A percentile compares a stretch with the other conserved stretches of the same genome.
Conservation (phyloP, 2,329 filamentous ascomycete genomes). For the Fusarium concolor region DNA sequence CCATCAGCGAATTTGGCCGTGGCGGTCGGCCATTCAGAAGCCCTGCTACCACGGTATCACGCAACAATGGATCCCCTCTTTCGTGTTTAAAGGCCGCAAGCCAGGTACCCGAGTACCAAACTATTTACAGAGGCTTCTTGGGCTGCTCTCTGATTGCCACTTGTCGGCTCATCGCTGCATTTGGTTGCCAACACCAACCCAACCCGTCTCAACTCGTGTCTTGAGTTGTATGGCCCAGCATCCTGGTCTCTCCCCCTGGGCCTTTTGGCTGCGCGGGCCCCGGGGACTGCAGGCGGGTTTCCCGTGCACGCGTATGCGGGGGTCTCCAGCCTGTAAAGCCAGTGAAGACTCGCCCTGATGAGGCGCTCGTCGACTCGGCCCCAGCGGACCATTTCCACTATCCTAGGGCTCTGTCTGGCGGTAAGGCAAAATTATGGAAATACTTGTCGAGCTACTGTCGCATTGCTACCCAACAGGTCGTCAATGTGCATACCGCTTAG, state of each 20-base stretch:
- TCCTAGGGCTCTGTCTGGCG: slow-evolving; percentile 25
- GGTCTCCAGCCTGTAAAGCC: slow-evolving; percentile 37
- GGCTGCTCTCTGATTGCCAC: slow-evolving; percentile 39
- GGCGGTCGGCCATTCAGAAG: slow-evolving; percentile 13
- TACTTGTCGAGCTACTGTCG: slow-evolving; percentile 43
- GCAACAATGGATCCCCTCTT: slow-evolving; percentile 27
- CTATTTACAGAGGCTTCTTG: slow-evolving; percentile 1
- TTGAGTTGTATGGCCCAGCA: slow-evolving; percentile 46
- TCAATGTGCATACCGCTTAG: slow-evolving; percentile 35
- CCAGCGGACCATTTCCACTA: slow-evolving; percentile 13
- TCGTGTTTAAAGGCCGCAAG: slow-evolving; percentile 10
- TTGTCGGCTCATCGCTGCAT: slow-evolving; percentile 48
- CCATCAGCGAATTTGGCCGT: slow-evolving; percentile 7
- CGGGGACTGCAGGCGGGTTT: slow-evolving; percentile 44
- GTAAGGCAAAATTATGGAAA: slow-evolving; percentile 38
- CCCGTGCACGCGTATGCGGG: slow-evolving; percentile 45
- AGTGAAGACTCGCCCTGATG: slow-evolving; percentile 39
- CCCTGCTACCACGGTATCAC: slow-evolving; percentile 11
- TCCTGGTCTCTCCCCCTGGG: slow-evolving; percentile 34
- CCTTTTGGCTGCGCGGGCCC: slow-evolving; percentile 41
- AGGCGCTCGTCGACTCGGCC: slow-evolving; percentile 32
- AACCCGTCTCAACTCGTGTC: slow-evolving; percentile 41
- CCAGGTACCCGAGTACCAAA: background rate
- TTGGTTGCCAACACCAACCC: slow-evolving; percentile 38
- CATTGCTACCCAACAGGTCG: slow-evolving; percentile 47